These are phyloP conservation scores for Syzygium oleosum DNA, from an alignment of 345 rosid genomes.

Conservation along the genomic window DNA sequence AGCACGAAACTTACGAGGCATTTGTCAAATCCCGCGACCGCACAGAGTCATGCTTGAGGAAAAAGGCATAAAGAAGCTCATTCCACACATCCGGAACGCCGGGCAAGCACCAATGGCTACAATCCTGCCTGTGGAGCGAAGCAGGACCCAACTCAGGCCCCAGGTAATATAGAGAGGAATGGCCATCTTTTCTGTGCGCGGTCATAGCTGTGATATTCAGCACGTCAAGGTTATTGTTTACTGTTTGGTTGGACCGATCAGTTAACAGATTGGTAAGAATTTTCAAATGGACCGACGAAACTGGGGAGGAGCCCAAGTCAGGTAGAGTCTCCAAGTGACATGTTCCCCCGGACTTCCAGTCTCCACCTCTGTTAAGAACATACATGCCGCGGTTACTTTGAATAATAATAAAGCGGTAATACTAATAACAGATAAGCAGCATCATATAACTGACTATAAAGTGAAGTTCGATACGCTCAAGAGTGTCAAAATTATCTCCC, in stretches of 20 bases:
- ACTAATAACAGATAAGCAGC: not conserved
- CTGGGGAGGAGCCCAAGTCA: conserved; percentile 29
- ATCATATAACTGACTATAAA: not conserved
- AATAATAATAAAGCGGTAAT: not conserved
- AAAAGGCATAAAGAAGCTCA: conserved; percentile 45
- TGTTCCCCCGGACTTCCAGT: conserved; percentile 46
- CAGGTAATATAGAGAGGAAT: conserved; percentile 55
- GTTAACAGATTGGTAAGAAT: conserved; percentile 25
- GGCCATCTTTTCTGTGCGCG: conserved; percentile 64
- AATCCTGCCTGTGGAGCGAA: conserved; percentile 59
- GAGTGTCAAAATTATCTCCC: not conserved
- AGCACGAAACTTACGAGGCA: not conserved
- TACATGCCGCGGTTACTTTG: not conserved
- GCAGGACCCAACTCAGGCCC: conserved; percentile 36
- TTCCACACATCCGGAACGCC: conserved; percentile 82
- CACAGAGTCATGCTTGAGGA: conserved; percentile 23
- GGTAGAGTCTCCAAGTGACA: conserved; percentile 70
- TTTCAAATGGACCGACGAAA: conserved; percentile 18
- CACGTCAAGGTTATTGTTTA: conserved; percentile 16
- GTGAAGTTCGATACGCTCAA: not conserved
- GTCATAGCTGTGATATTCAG: conserved; percentile 65
- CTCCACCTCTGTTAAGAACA: conserved; percentile 45
- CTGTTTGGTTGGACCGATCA: conserved; percentile 16
- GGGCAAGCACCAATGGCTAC: conserved; percentile 93
- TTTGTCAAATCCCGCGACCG: not conserved